Evolutionary conservation across 2,329 filamentous ascomycete genomes (phyloP).

Genomic region (Ophiocordyceps camponoti-leonardi): DNA sequence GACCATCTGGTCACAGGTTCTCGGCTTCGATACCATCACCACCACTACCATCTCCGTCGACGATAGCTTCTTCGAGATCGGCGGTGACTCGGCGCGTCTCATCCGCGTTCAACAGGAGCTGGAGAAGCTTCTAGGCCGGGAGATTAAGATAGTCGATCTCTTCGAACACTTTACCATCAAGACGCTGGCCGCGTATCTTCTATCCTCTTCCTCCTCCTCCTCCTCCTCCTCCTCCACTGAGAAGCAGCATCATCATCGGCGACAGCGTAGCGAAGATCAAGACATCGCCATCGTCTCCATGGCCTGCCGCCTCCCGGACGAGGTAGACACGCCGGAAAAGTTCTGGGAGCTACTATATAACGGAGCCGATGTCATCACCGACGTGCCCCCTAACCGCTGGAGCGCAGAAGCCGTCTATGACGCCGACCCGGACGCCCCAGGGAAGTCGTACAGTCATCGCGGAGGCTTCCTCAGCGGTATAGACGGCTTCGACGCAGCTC

Average conservation of each 20-base stretch:
- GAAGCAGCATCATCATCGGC: too few relatives aligned
- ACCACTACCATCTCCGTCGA: too few relatives aligned
- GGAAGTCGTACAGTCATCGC: not conserved
- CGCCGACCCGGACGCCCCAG: conserved; percentile 11
- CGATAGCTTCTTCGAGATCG: conserved; percentile 8
- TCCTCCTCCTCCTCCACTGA: too few relatives aligned
- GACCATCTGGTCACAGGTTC: conserved; percentile 4
- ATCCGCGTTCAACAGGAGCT: conserved; percentile 5
- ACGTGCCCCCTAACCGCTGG: conserved; percentile 11
- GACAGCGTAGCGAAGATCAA: not conserved
- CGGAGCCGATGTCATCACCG: conserved; percentile 16
- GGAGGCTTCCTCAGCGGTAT: conserved; percentile 14
- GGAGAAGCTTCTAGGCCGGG: conserved; percentile 2
- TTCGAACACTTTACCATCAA: conserved; percentile 6
- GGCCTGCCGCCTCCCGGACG: conserved; percentile 21
- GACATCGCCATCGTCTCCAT: conserved; percentile 22
- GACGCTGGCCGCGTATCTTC: conserved; percentile 3
- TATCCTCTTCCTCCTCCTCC: too few relatives aligned
- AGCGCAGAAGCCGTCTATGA: conserved; percentile 8
- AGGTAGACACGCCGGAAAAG: conserved; percentile 12
- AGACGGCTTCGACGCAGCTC: conserved; percentile 14
- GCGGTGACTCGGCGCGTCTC: conserved; percentile 6
- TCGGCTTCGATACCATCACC: conserved; percentile 5
- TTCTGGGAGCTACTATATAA: conserved; percentile 15
- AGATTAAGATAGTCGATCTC: conserved; percentile 2